Evolutionary conservation across 1,284 basidiomycete genomes (phyloP), one percentile per base, ranked within the genome.

Genomic region (Austroboletus novae-zelandiae): DNA sequence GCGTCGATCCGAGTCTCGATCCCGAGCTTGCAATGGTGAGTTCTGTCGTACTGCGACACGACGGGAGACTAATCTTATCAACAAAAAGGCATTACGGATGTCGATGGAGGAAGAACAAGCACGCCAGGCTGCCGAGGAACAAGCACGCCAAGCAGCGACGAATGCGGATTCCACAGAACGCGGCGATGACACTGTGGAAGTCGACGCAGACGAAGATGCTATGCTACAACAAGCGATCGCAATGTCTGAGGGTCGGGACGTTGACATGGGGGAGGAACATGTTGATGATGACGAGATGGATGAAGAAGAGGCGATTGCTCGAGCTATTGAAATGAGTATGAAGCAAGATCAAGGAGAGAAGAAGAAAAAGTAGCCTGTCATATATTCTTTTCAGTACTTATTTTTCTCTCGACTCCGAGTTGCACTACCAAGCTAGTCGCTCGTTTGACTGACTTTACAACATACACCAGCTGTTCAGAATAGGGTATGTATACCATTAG

Each of bases 61-160:
- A 10, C 9, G 13, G 37, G n/a, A 14, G 18, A 42, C 36, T 30
- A 40, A 43, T 36, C 50, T 27, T 43, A 39, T 14, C 7, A 25
- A 25, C 2, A 40, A 25, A 40, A 61, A 97, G 94, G 96, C 94
- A 11, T 79, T 99, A 40, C 90, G 96, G 36, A 93, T 99, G 87
- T 98, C 95, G 0, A 85, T 99, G 79, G 92, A 98, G 72, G 96
- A 99, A 71, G 96, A 95, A 54, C 86, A 91, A 66, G 94, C 94
- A 31, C 84, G 94, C 20, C 90, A 91, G 73, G 86, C 83, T n/a
- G 88, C 83, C 7, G 77, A 70, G 57, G 74, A 57, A 48, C 67
- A 53, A 41, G 58, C 64, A 27, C 65, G 70, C 17, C 71, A 74
- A 30, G 60, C 69, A 8, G 58, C 67, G n/a, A 39, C 66, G 5